A percentile compares a stretch with the other conserved stretches of the same genome.
phyloP scores from a whole-genome alignment of 352 stramenopile genomes.

The Pythium rhizo-oryzae region DNA sequence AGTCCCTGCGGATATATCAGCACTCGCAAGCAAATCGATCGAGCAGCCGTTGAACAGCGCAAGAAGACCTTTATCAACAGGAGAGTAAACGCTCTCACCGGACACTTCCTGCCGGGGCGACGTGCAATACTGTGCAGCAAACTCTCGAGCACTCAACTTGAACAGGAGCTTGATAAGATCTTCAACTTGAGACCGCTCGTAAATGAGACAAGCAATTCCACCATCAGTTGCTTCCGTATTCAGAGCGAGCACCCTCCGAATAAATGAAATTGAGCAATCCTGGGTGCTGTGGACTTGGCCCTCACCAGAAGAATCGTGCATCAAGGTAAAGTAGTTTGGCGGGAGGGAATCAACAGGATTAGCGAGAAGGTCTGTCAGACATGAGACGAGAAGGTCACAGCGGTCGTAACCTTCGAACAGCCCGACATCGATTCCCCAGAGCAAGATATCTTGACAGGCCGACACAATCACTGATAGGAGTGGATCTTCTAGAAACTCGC shows the following conservation, averaged over 20 bases:
- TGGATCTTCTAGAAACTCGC: background rate
- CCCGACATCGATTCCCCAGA: conserved; percentile 26
- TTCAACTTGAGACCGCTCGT: conserved; percentile 12
- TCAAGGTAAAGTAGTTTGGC: conserved; percentile 17
- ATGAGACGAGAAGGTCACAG: conserved; percentile 21
- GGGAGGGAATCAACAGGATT: background rate
- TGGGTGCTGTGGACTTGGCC: background rate
- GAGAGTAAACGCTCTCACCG: conserved; percentile 5
- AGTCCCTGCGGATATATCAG: background rate
- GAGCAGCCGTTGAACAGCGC: conserved; percentile 26
- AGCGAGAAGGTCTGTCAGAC: conserved; percentile 6
- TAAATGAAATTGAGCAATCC: conserved; percentile 15
- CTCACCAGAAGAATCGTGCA: conserved; percentile 5
- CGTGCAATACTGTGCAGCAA: background rate
- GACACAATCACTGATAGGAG: background rate
- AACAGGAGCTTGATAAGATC: conserved; percentile 15
- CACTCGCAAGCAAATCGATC: conserved; percentile 19
- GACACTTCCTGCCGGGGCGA: background rate
- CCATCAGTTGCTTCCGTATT: conserved; percentile 20
- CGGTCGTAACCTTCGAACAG: conserved; percentile 17
- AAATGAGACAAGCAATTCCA: conserved; percentile 11
- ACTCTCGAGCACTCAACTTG: conserved; percentile 17
- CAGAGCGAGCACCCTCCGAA: conserved; percentile 9
- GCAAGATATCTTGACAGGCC: conserved; percentile 17
- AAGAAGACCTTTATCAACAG: conserved; percentile 22